phyloP scores from a whole-genome alignment of 139 green algal species.

The Asterochloris erici region DNA sequence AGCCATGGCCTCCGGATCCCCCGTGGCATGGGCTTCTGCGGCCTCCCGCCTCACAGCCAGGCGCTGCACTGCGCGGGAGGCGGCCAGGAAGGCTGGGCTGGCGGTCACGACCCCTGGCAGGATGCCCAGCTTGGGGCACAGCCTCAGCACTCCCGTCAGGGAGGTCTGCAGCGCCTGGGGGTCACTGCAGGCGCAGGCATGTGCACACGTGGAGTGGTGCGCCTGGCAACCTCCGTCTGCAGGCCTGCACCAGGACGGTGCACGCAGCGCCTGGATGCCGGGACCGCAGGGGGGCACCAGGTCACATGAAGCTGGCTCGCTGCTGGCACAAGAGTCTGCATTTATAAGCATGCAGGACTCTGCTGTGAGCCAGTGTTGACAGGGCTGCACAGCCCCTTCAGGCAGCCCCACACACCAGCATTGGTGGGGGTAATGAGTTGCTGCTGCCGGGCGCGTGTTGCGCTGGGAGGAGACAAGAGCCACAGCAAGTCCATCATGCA shows the following conservation, averaged over 20 bases:
- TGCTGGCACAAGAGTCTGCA: neutral
- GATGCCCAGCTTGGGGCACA: constrained; percentile 7
- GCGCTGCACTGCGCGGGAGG: constrained; percentile 3
- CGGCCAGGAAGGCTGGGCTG: constrained; percentile 5
- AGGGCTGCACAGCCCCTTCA: no score
- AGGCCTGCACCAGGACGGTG: neutral
- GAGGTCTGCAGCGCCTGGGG: neutral
- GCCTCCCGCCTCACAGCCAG: constrained; percentile 2
- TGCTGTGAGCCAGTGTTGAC: no score
- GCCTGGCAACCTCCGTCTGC: neutral
- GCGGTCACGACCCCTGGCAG: constrained; percentile 2
- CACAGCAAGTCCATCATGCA: no score
- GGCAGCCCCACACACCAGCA: no score
- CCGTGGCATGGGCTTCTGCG: constrained; percentile 1
- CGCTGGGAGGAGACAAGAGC: no score
- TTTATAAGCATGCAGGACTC: neutral
- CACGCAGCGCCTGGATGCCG: neutral
- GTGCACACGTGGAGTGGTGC: neutral
- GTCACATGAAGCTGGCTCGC: neutral
- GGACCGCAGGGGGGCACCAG: neutral
- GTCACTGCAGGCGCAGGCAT: neutral
- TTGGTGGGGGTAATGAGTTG: no score
- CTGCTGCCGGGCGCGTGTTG: no score
- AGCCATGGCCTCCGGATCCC: neutral
- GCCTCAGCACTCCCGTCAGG: neutral